Evolutionary conservation across 768 basidiomycete genomes (phyloP), one percentile per base, ranked within the genome.

Genomic region (Crucibulum laeve): DNA sequence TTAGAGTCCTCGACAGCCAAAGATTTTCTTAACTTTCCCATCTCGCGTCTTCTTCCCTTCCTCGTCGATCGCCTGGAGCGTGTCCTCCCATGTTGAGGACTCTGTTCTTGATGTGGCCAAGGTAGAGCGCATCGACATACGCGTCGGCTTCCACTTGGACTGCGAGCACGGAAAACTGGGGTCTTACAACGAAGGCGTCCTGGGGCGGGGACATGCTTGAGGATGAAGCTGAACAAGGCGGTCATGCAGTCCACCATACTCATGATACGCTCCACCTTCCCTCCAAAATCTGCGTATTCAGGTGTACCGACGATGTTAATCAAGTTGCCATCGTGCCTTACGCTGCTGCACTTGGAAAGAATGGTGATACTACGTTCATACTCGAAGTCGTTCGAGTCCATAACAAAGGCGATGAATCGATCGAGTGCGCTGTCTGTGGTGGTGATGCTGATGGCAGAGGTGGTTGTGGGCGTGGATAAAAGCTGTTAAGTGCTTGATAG

Each of bases 261-360:
- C 64, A 78, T 64, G 3, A 79, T 72, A 41, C 78, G 70, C 48
- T 81, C 78, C 5, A 81, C 78, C 55, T 81, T 78, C 44, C 78
- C 78, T 25, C 77, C 77, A 59, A 81, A 79, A 51, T 81, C 79
- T 4, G n/a, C n/a, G n/a, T n/a, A n/a, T n/a, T n/a, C n/a, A n/a
- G n/a, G n/a, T n/a, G n/a, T n/a, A n/a, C n/a, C n/a, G n/a, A n/a
- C n/a, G n/a, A n/a, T n/a, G n/a, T n/a, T n/a, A n/a, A n/a, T n/a
- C n/a, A n/a, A n/a, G 50, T 70, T 71, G 2, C 68, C 64, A 26
- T 71, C 64, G 54, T 75, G 78, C 35, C 61, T 63, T 15, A 77
- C 68, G 38, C 71, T 74, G 2, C 77, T 78, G 58, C 76, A 77
- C 46, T 79, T 79, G 0, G 76, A 77, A 36, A 79, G 68, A 44